Evolutionary conservation across 2,329 filamentous ascomycete species (phyloP).

Genomic region (Hymenoscyphus linearis): DNA sequence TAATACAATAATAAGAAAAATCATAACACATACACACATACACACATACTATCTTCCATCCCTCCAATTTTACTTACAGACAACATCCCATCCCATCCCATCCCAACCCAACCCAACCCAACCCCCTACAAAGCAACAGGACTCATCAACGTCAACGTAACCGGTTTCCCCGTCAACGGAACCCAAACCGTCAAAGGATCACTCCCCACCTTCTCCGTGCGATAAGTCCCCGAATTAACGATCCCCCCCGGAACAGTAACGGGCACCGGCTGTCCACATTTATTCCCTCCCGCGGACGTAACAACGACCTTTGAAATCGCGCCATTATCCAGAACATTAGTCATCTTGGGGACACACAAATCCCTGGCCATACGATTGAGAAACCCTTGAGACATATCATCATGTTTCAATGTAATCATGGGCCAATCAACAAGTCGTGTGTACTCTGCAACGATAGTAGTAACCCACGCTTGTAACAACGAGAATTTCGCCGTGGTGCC

Average conservation of each 20-base stretch:
- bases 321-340: neutral
- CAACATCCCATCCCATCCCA: too few relatives aligned
- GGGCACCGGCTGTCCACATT: slow-evolving; percentile 9
- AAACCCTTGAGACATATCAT: slow-evolving; percentile 34
- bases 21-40: too few relatives aligned
- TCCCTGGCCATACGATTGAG: slow-evolving; percentile 37
- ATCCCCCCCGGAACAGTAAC: slow-evolving; percentile 30
- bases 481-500: slow-evolving; percentile 1
- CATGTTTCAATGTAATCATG: slow-evolving; percentile 48
- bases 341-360: slow-evolving; percentile 12
- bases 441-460: slow-evolving; percentile 21
- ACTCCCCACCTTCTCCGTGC: slow-evolving; percentile 38
- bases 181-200: slow-evolving; percentile 43
- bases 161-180: neutral
- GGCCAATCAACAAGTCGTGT: slow-evolving; percentile 41
- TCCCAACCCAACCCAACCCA: neutral
- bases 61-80: too few relatives aligned
- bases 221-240: neutral
- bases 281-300: slow-evolving; percentile 32
- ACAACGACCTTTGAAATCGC: slow-evolving; percentile 10
- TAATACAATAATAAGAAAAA: too few relatives aligned
- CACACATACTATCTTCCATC: too few relatives aligned
- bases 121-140: neutral
- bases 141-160: neutral
- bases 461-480: slow-evolving; percentile 24